phyloP scores from a whole-genome alignment of 2,329 filamentous ascomycete species.

The Pseudogymnoascus destructans region DNA sequence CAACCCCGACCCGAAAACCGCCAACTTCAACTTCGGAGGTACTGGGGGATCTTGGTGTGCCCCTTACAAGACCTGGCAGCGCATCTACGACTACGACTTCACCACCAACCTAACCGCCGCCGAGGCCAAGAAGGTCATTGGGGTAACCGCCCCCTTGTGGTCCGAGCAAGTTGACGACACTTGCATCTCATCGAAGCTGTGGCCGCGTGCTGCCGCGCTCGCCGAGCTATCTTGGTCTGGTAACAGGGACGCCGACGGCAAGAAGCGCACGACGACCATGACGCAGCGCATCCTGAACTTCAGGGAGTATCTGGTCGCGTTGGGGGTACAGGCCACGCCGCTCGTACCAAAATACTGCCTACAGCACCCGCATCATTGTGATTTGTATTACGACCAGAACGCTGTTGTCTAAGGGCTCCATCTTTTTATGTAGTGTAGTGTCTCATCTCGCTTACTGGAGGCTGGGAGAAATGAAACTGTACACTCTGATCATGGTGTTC shows the following conservation, averaged over 20 bases:
- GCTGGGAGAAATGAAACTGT: not conserved
- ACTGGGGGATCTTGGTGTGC: constrained; percentile 70
- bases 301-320: constrained; percentile 44
- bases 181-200: constrained; percentile 61
- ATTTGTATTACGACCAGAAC: constrained; percentile 39
- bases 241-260: constrained; percentile 45
- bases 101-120: constrained; percentile 46
- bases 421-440: not conserved
- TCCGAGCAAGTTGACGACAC: constrained; percentile 59
- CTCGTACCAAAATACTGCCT: constrained; percentile 45
- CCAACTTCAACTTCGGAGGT: constrained; percentile 38
- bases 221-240: constrained; percentile 72
- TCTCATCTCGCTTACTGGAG: not conserved
- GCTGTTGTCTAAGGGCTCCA: constrained; percentile 14
- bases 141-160: constrained; percentile 74
- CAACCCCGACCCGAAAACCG: constrained; percentile 48
- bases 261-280: constrained; percentile 48
- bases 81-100: constrained; percentile 70
- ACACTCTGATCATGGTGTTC: not conserved
- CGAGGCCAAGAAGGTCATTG: constrained; percentile 53
- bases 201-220: constrained; percentile 60
- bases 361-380: constrained; percentile 44
- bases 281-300: constrained; percentile 46
- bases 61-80: constrained; percentile 67
- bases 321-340: constrained; percentile 36